These are phyloP conservation scores for Chrysanthemum seticuspe DNA, from an alignment of 129 eudicot species.

Conservation along the genomic window DNA sequence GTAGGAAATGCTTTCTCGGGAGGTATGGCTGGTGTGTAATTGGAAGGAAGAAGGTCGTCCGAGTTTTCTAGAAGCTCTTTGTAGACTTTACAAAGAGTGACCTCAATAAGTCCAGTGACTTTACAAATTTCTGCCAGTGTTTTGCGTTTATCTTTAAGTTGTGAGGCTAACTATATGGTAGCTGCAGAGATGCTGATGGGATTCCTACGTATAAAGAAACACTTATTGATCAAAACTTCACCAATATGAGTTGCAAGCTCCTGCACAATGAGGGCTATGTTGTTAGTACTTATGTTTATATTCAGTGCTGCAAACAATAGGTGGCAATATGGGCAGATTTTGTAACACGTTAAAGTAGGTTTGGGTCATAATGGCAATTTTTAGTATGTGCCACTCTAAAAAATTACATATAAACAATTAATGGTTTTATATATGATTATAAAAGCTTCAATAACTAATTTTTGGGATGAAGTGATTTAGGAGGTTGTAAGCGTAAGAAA, in stretches of 20 bases:
- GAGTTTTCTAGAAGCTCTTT: conserved; percentile 90
- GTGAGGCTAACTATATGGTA: conserved; percentile 91
- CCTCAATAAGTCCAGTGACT: conserved; percentile 96
- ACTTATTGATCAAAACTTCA: conserved; percentile 94
- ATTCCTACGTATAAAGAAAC: conserved; percentile 96
- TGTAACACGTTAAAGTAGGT: not conserved
- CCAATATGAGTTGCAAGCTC: conserved; percentile 99
- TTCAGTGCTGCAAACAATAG: not conserved
- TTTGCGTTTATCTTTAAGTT: conserved; percentile 92
- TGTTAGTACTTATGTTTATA: not conserved
- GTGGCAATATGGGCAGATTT: not conserved
- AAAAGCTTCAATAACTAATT: no score
- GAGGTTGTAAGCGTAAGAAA: no score
- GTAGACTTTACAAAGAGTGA: conserved; percentile 93
- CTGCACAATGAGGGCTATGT: conserved; percentile 32
- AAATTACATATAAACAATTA: not conserved
- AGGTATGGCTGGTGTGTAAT: conserved; percentile 91
- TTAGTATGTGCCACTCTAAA: no score
- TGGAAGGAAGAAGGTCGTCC: conserved; percentile 97
- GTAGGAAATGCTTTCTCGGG: conserved; percentile 98
- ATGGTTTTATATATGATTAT: not conserved
- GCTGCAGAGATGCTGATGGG: conserved; percentile 99
- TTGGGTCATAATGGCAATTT: no score
- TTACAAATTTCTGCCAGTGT: conserved; percentile 98
- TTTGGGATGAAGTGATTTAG: no score